Conservation (phyloP, 306 rosid genomes). For the Rosa persica region DNA sequence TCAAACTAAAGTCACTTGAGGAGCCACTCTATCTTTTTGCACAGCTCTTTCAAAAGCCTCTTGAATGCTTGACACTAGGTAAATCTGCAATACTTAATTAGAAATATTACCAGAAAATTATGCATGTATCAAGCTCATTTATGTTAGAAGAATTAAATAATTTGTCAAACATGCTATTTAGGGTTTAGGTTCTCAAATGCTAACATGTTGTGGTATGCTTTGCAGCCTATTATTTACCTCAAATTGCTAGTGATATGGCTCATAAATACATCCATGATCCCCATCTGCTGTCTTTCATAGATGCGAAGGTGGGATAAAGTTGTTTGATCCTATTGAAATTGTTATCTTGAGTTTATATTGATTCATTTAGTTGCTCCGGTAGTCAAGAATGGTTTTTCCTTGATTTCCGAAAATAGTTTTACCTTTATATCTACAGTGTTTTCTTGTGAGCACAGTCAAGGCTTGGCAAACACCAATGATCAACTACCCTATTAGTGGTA, state of each 20-base stretch:
- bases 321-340: too few species aligned
- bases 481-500: slow-evolving; percentile 90
- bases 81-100: not conserved
- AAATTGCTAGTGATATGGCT: slow-evolving; percentile 92
- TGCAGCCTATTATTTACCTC: slow-evolving; percentile 93
- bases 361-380: slow-evolving; percentile 12
- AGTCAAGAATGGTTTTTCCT: slow-evolving; percentile 15
- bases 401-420: slow-evolving; percentile 14
- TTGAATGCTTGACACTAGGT: slow-evolving; percentile 91
- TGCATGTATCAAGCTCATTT: too few species aligned
- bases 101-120: too few species aligned
- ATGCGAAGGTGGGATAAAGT: too few species aligned
- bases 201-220: slow-evolving; percentile 13
- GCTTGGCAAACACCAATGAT: slow-evolving; percentile 96
- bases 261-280: slow-evolving; percentile 80
- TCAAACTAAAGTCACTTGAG: slow-evolving; percentile 92
- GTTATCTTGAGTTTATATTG: too few species aligned
- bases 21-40: slow-evolving; percentile 96
- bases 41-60: slow-evolving; percentile 86
- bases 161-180: too few species aligned
- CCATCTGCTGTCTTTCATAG: slow-evolving; percentile 79
- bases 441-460: slow-evolving; percentile 90
- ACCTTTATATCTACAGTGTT: slow-evolving; percentile 61
- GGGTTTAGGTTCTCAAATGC: too few species aligned
- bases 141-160: too few species aligned